A percentile compares a stretch with the other conserved stretches of the same genome.
Evolutionary conservation across 2,329 filamentous ascomycete genomes (phyloP).

Genomic region (Aureobasidium sp.): DNA sequence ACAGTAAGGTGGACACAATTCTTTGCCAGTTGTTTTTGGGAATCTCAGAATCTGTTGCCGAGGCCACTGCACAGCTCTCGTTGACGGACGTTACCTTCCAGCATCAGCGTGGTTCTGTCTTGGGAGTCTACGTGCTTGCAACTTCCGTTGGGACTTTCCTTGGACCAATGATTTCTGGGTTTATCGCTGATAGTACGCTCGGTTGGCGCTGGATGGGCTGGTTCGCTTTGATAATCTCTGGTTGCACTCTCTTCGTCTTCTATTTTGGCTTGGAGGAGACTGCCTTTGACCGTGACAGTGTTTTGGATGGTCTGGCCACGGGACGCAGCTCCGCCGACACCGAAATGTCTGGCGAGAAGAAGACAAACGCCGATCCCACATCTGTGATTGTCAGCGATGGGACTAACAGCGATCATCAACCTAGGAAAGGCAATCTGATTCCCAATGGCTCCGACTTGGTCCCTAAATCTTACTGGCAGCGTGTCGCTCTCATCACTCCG

Average conservation of each 20-base stretch:
- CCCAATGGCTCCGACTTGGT: slow-evolving; percentile 11
- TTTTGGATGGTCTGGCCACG: slow-evolving; percentile 9
- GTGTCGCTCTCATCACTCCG: slow-evolving; percentile 50
- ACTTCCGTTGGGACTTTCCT: slow-evolving; percentile 52
- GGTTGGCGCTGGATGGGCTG: slow-evolving; percentile 53
- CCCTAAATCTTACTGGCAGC: slow-evolving; percentile 48
- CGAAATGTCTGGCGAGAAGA: slow-evolving; percentile 2
- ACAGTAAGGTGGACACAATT: slow-evolving; percentile 41
- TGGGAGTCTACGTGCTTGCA: slow-evolving; percentile 50
- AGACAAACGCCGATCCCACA: not conserved
- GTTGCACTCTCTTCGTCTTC: slow-evolving; percentile 41
- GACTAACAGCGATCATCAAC: not conserved
- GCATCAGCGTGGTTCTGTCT: slow-evolving; percentile 48
- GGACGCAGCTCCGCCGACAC: not conserved
- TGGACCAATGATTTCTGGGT: slow-evolving; percentile 48
- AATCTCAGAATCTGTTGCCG: slow-evolving; percentile 50
- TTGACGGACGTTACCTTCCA: slow-evolving; percentile 53
- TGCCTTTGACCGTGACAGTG: slow-evolving; percentile 32
- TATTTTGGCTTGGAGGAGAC: slow-evolving; percentile 51
- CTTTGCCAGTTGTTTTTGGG: slow-evolving; percentile 53
- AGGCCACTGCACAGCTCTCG: slow-evolving; percentile 52
- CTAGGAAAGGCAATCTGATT: slow-evolving; percentile 9
- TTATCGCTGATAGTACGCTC: slow-evolving; percentile 40
- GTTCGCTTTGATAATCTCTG: slow-evolving; percentile 45
- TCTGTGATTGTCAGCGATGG: not conserved